Conservation (phyloP, 192 early-diverging fungal species). For the Helicostylum pulchrum region DNA sequence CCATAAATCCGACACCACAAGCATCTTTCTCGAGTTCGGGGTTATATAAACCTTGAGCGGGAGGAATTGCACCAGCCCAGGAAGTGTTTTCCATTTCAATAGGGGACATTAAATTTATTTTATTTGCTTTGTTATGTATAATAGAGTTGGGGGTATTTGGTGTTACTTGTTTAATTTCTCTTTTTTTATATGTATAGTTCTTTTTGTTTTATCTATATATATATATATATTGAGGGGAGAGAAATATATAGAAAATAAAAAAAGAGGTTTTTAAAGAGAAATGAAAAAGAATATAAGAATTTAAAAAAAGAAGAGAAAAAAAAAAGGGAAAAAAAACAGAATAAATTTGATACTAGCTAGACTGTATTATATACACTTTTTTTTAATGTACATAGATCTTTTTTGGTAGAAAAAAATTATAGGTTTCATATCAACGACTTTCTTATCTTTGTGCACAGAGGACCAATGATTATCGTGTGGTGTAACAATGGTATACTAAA, state of each 20-base stretch:
- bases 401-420: slow-evolving; percentile 7
- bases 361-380: slow-evolving; percentile 1
- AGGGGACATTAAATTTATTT: slow-evolving; percentile 1
- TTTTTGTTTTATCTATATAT: background rate
- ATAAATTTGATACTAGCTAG: background rate
- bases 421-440: slow-evolving; percentile 15
- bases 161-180: background rate
- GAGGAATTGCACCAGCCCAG: slow-evolving; percentile 84
- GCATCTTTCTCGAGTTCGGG: slow-evolving; percentile 89
- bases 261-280: background rate
- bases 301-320: slow-evolving; percentile 10
- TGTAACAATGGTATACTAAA: background rate
- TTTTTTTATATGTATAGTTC: background rate
- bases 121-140: background rate
- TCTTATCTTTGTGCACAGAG: slow-evolving; percentile 20
- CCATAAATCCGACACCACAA: slow-evolving; percentile 98
- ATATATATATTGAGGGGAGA: background rate
- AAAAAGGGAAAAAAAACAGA: background rate
- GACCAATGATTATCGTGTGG: slow-evolving; percentile 12
- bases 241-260: too few species aligned
- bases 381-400: slow-evolving; percentile 5
- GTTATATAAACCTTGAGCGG: slow-evolving; percentile 85
- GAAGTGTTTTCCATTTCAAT: slow-evolving; percentile 37
- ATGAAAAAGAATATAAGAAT: slow-evolving; percentile 13
- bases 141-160: background rate